Base-by-base conservation (phyloP, 2,329 filamentous ascomycete genomes). In the Claviceps capensis region DNA sequence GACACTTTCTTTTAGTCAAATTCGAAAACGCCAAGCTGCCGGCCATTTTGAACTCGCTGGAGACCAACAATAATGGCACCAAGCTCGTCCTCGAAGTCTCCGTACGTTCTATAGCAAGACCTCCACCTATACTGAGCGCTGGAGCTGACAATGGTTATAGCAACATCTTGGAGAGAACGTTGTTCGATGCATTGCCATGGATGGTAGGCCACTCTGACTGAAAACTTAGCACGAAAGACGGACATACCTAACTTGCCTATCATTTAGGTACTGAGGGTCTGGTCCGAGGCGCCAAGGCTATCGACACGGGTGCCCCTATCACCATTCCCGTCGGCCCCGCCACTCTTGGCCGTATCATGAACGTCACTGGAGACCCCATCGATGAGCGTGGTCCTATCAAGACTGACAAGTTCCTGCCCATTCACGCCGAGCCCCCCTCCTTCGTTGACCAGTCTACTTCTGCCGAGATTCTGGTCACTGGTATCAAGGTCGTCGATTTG, bases 401-500 rank as follows among this genome's bases (percentile, higher is more conserved):
- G 84, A 78, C 83, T 68, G 80, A 83, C 73, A 93, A 95, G 82
- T 80, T 74, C 71, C 74, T 82, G 42, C 87, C 93, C 61, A 98
- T 98, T 66, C 93, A 98, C 83, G 81, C 88, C 71, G 91, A 98
- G 61, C 83, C 93, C 62, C 93, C 93, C 61, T 75, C 76, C 70
- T 98, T 97, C 81, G 79, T 80, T 63, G 93, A 98, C 69, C 93
- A 98, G 81, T 94, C 93, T 61, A 98, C 93, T 65, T 79, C 82
- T 65, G 93, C 93, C 65, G 93, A 98, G 79, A 84, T 98, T 74
- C 83, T 98, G 64, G 87, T 94, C 67, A 98, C 93, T 63, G 93
- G 93, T 85, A 98, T 98, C 83, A 98, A 98, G 86, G 93, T 98
- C 73, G 93, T 98, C 77, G 93, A 98, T 74, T 82, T 98, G 62